phyloP scores from a whole-genome alignment of 805 yeast genomes.

The Metschnikowia picachoensis region DNA sequence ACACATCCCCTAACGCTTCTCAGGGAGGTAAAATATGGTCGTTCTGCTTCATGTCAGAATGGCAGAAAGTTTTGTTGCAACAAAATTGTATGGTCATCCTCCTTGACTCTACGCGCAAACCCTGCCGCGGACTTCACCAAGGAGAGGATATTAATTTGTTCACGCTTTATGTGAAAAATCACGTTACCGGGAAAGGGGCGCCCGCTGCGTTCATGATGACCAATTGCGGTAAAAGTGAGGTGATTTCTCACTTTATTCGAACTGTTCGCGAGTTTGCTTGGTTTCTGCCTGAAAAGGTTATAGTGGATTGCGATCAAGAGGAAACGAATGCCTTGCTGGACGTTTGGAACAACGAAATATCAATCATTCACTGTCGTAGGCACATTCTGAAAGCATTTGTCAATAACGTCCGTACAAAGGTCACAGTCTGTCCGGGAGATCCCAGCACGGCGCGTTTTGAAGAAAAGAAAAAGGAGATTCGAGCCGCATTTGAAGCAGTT shows the following conservation, averaged over 20 bases:
- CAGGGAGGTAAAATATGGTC: neutral
- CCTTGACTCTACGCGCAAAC: neutral
- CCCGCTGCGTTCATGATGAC: slow-evolving; percentile 3
- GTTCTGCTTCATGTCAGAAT: neutral
- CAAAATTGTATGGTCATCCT: neutral
- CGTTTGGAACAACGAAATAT: neutral
- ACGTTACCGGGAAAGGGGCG: neutral
- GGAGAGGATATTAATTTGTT: neutral
- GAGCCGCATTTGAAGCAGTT: neutral
- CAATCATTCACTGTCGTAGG: neutral
- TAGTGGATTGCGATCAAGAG: neutral
- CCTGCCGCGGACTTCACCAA: neutral
- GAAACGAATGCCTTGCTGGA: neutral
- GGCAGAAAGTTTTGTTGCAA: neutral
- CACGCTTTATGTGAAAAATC: neutral
- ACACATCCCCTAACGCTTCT: neutral
- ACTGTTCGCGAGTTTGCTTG: neutral
- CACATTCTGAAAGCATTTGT: neutral
- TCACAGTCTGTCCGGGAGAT: neutral
- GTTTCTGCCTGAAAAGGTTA: neutral
- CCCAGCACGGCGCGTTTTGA: neutral
- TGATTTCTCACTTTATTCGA: neutral
- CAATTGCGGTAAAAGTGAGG: neutral
- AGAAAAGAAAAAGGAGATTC: neutral
- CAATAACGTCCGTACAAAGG: neutral